phyloP scores from a whole-genome alignment of 2,329 filamentous ascomycete genomes.

The Pseudocercospora ulei region DNA sequence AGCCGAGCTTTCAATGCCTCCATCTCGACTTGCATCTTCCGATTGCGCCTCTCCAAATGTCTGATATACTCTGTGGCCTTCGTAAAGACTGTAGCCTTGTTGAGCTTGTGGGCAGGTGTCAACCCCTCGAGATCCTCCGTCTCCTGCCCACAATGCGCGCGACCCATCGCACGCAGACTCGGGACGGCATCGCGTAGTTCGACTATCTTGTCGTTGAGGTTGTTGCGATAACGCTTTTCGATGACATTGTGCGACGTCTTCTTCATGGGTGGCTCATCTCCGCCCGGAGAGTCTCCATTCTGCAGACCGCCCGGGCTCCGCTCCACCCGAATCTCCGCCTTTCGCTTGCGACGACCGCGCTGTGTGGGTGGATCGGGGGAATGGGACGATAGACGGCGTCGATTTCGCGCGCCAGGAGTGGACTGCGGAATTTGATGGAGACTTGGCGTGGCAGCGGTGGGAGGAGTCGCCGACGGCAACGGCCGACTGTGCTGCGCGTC shows the following conservation, averaged over 20 bases:
- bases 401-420: slow-evolving; percentile 19
- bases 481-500: slow-evolving; percentile 23
- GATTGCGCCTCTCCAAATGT: slow-evolving; percentile 85
- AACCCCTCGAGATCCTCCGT: slow-evolving; percentile 62
- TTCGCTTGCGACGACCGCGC: slow-evolving; percentile 33
- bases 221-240: slow-evolving; percentile 91
- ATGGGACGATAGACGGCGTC: slow-evolving; percentile 29
- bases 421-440: slow-evolving; percentile 31
- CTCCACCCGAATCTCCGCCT: slow-evolving; percentile 28
- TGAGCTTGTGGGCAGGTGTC: slow-evolving; percentile 77
- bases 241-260: slow-evolving; percentile 98
- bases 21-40: slow-evolving; percentile 72
- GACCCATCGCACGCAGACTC: slow-evolving; percentile 73
- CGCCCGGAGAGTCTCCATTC: slow-evolving; percentile 35
- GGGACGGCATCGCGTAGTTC: slow-evolving; percentile 86
- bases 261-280: slow-evolving; percentile 49
- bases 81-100: slow-evolving; percentile 92
- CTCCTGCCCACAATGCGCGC: slow-evolving; percentile 52
- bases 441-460: slow-evolving; percentile 24
- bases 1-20: slow-evolving; percentile 66
- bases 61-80: slow-evolving; percentile 96
- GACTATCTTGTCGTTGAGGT: slow-evolving; percentile 94
- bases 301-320: slow-evolving; percentile 36
- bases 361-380: slow-evolving; percentile 33
- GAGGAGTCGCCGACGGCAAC: slow-evolving; percentile 14